These are phyloP conservation scores for Arabis alpina DNA, from an alignment of 345 rosid genomes.

Conservation along the genomic window DNA sequence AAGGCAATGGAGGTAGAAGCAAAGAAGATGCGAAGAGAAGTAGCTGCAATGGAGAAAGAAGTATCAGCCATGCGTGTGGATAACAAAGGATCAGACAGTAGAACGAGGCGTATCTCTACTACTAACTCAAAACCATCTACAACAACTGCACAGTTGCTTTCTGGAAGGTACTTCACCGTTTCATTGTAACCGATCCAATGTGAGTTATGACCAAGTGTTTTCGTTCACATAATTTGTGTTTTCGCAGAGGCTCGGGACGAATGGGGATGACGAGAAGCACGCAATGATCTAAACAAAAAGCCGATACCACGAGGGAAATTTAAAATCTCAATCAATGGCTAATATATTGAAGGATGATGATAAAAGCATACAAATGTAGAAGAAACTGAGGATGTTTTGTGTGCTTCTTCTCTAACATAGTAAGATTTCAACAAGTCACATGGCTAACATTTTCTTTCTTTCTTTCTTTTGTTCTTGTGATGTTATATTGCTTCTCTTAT, in stretches of 20 bases:
- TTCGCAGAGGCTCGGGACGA: constrained; percentile 39
- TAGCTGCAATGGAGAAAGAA: constrained; percentile 99
- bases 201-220: no score
- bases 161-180: constrained; percentile 64
- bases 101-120: constrained; percentile 76
- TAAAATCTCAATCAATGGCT: constrained; percentile 10
- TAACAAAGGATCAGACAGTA: constrained; percentile 79
- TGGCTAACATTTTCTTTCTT: constrained; percentile 12
- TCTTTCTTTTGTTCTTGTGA: background rate
- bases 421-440: constrained; percentile 18
- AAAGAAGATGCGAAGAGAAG: constrained; percentile 99
- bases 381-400: constrained; percentile 26
- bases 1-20: constrained; percentile 99
- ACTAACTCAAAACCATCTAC: constrained; percentile 62
- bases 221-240: background rate
- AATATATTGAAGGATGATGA: constrained; percentile 28
- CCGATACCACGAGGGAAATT: constrained; percentile 25
- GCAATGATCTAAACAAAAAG: constrained; percentile 27
- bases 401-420: constrained; percentile 37
- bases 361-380: constrained; percentile 32
- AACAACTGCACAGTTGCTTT: constrained; percentile 72
- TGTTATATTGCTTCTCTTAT: constrained; percentile 18
- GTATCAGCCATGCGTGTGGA: constrained; percentile 98
- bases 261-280: constrained; percentile 43
- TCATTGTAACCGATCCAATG: no score